phyloP scores from a whole-genome alignment of 495 filamentous ascomycete genomes.

The Hamigera avellanea region DNA sequence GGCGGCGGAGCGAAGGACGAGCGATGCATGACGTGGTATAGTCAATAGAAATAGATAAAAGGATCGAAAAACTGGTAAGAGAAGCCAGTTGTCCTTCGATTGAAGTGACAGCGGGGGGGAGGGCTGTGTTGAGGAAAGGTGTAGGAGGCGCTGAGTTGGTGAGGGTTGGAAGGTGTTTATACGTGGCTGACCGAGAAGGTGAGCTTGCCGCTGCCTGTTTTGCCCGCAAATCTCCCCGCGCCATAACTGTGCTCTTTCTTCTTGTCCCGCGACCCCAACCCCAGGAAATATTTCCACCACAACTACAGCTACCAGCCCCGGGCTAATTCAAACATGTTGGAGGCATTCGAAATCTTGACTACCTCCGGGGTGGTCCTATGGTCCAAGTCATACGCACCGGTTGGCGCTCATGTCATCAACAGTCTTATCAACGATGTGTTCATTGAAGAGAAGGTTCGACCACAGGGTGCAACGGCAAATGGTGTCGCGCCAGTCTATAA shows the following conservation, averaged over 20 bases:
- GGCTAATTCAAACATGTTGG: constrained; percentile 53
- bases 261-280: no score
- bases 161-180: constrained; percentile 16
- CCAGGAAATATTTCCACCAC: neutral
- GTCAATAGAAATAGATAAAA: constrained; percentile 1
- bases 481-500: constrained; percentile 53
- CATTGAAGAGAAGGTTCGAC: constrained; percentile 78
- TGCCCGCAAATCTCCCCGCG: constrained; percentile 12
- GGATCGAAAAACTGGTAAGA: neutral
- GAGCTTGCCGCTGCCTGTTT: no score
- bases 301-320: constrained; percentile 1
- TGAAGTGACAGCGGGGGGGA: constrained; percentile 3
- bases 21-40: constrained; percentile 61
- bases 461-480: constrained; percentile 25
- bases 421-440: constrained; percentile 92
- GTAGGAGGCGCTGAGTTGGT: constrained; percentile 5
- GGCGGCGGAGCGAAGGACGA: constrained; percentile 60
- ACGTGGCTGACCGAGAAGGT: constrained; percentile 33
- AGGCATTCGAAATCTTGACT: constrained; percentile 90
- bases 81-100: neutral
- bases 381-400: constrained; percentile 75
- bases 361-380: constrained; percentile 95
- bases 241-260: no score
- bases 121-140: constrained; percentile 5
- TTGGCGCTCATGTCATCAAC: constrained; percentile 77